Evolutionary conservation across 208 protist species (phyloP).

Genomic region (Crithidia fasciculata): DNA sequence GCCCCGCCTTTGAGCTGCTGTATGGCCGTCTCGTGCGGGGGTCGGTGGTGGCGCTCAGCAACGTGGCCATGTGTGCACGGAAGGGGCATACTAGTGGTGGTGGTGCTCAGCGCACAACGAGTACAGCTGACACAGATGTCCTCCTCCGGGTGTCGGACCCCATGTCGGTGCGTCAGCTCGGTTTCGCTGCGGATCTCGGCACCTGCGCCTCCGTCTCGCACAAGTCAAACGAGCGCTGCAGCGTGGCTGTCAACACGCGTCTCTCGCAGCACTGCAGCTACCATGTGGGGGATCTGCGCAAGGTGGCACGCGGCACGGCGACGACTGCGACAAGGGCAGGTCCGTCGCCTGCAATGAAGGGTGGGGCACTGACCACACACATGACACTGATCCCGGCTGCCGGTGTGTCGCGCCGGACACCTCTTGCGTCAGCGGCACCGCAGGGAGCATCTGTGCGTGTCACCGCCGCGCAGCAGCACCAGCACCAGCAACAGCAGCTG

Average conservation of each 20-base stretch:
- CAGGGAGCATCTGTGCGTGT: not conserved
- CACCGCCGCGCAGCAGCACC: not conserved
- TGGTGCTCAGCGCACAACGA: no score
- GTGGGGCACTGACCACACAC: constrained; percentile 12
- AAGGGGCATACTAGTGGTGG: not conserved
- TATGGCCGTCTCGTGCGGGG: constrained; percentile 57
- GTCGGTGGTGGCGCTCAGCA: constrained; percentile 62
- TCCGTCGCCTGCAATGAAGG: not conserved
- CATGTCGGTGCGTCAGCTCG: constrained; percentile 60
- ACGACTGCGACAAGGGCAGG: not conserved
- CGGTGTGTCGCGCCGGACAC: not conserved
- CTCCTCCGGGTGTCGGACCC: constrained; percentile 41
- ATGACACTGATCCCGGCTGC: not conserved
- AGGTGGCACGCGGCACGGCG: constrained; percentile 35
- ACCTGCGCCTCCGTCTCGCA: constrained; percentile 53
- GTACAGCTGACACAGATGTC: not conserved
- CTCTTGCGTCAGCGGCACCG: constrained; percentile 4
- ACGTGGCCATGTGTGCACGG: constrained; percentile 34
- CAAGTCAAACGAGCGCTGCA: constrained; percentile 59
- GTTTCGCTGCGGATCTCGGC: constrained; percentile 67
- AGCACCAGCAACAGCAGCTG: constrained; percentile 12
- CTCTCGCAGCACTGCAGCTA: constrained; percentile 52
- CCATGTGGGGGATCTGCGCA: constrained; percentile 56
- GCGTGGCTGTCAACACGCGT: constrained; percentile 52
- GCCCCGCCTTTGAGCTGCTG: constrained; percentile 63